Percentiles rank a stretch among this genome's conserved stretches.
These are phyloP conservation scores for Rhizopogon roseolus DNA, from an alignment of 768 basidiomycete genomes.

Conservation along the genomic window DNA sequence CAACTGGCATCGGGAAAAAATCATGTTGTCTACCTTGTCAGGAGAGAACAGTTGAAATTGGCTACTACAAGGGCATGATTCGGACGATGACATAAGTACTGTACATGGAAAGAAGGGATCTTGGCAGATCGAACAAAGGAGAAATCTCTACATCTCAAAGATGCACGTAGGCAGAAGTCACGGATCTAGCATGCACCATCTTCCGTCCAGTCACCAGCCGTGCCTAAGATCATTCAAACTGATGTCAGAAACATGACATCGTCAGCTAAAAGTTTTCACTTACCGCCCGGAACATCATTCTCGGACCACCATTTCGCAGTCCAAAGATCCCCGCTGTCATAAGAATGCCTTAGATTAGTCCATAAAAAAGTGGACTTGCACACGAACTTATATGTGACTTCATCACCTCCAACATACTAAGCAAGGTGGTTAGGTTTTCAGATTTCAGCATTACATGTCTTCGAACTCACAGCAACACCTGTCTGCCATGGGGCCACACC, in stretches of 20 bases:
- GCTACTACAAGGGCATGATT: background rate
- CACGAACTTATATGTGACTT: slow-evolving; percentile 37
- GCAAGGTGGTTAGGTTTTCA: background rate
- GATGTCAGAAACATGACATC: background rate
- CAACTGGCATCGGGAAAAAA: no score
- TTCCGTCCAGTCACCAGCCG: slow-evolving; percentile 28
- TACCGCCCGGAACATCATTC: slow-evolving; percentile 31
- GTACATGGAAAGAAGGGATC: background rate
- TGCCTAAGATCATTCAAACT: slow-evolving; percentile 4
- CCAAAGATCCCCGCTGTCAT: slow-evolving; percentile 43
- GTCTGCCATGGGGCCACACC: slow-evolving; percentile 38
- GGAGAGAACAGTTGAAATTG: no score
- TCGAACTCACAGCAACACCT: slow-evolving; percentile 30
- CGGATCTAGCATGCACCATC: slow-evolving; percentile 23
- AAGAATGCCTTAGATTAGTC: background rate
- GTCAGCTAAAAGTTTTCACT: slow-evolving; percentile 9
- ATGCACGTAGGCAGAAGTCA: background rate
- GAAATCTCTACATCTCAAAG: background rate
- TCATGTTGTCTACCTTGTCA: no score
- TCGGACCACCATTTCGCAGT: slow-evolving; percentile 46
- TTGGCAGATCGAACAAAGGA: no score
- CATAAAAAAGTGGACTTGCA: no score
- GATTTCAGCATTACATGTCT: background rate
- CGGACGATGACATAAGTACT: background rate
- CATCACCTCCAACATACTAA: slow-evolving; percentile 39